Evolutionary conservation across 2,329 filamentous ascomycete species (phyloP), one percentile per base, ranked within the genome.

Genomic region (Niveomyces coronatus): DNA sequence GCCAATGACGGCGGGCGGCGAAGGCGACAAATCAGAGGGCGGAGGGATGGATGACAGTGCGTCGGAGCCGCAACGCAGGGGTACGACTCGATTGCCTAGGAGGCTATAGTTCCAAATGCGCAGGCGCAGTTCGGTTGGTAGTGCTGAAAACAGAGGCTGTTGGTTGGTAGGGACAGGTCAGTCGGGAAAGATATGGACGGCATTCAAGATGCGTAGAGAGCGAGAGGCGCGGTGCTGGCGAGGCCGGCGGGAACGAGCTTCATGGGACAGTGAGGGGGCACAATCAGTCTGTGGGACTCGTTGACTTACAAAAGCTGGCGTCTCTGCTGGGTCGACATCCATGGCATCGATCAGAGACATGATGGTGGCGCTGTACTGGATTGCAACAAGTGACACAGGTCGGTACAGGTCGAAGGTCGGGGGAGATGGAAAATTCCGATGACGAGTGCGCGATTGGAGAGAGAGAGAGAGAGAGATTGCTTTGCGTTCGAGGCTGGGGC

Each of bases 41-140:
- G n/a, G n/a, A n/a, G n/a, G n/a, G n/a, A n/a, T n/a, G 13, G n/a
- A 13, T 4, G 35, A 18, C 9, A 33, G 27, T 2, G 28, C 13
- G 14, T 49, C 45, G 11, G 39, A 33, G 19, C 59, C 61, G 49
- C 63, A 68, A 29, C 53, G 56, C 20, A 69, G 51, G 2, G 64
- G 57, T 18, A 71, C 61, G 34, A 71, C 53, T 22, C 67, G 64
- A 9, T 60, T 51, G 11, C 51, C 48, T 1, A 65, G 62, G 14
- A 67, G 51, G 46, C 59, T 68, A 45, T 63, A 55, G 28, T 54
- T 54, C 68, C 68, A 71, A 34, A 71, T 66, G 39, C 58, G 63
- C 17, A 69, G 52, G 9, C 68, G 64, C 13, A 71, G 52, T 46
- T 71, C 68, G 10, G 58, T 47, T 2, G 68, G 68, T 1, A 71